Conservation (phyloP, 225 moss, liverwort and hornwort species). For the Polytrichum commune region DNA sequence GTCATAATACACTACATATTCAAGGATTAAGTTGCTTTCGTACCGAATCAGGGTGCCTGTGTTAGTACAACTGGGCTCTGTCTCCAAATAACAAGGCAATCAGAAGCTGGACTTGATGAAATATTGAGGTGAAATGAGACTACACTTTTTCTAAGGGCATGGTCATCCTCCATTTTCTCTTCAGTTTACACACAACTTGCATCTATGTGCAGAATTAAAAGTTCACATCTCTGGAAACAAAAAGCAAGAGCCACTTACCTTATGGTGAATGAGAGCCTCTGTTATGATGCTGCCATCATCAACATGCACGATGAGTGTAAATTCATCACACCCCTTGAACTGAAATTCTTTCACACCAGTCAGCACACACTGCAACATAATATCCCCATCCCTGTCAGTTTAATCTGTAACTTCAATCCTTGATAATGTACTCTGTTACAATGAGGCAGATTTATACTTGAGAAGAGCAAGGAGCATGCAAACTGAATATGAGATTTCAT, state of each 20-base stretch:
- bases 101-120: background rate
- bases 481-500: no score
- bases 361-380: conserved; percentile 72
- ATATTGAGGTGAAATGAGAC: background rate
- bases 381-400: background rate
- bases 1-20: conserved; percentile 10
- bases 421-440: background rate
- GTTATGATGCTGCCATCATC: conserved; percentile 93
- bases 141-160: no score
- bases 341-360: conserved; percentile 87
- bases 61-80: no score
- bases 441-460: no score
- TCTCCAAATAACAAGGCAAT: no score
- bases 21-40: background rate
- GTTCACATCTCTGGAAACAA: background rate
- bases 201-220: background rate
- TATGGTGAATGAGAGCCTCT: conserved; percentile 69
- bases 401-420: conserved; percentile 10
- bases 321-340: conserved; percentile 68
- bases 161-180: no score
- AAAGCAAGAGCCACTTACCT: conserved; percentile 38
- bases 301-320: conserved; percentile 71
- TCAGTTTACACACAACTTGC: no score
- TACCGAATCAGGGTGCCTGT: background rate
- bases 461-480: no score